A percentile compares a stretch with the other conserved stretches of the same genome.
phyloP scores from a whole-genome alignment of 2,329 filamentous ascomycete genomes.

The Clonostachys byssicola region DNA sequence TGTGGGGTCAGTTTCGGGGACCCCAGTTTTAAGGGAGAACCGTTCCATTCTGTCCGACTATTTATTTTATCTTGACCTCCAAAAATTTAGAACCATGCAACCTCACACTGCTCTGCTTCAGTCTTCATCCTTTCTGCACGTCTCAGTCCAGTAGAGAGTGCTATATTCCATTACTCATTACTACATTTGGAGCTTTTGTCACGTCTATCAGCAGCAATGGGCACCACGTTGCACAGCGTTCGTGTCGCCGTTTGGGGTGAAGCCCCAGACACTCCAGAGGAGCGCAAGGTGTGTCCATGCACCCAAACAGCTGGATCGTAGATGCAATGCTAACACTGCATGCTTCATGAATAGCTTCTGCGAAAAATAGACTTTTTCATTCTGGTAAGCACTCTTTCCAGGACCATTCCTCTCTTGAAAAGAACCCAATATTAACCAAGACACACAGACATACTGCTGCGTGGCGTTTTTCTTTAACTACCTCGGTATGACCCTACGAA shows the following conservation, averaged over 20 bases:
- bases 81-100: too few species aligned
- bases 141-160: too few species aligned
- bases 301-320: too few species aligned
- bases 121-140: too few species aligned
- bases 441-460: constrained; percentile 9
- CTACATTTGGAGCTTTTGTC: background rate
- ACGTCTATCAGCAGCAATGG: constrained; percentile 2
- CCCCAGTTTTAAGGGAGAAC: too few species aligned
- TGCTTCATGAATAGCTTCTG: background rate
- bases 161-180: too few species aligned
- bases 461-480: constrained; percentile 10
- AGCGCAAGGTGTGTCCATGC: background rate
- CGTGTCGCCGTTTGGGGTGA: constrained; percentile 9
- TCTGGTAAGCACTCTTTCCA: background rate
- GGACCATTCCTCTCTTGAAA: background rate
- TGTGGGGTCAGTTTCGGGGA: too few species aligned
- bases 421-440: background rate
- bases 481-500: constrained; percentile 8
- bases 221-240: constrained; percentile 3
- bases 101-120: too few species aligned
- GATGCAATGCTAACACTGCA: background rate
- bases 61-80: too few species aligned
- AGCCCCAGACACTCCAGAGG: constrained; percentile 6
- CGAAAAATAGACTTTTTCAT: constrained; percentile 5
- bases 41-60: too few species aligned